phyloP scores from a whole-genome alignment of 73 alveolate genomes.

The Blepharisma japonicum region DNA sequence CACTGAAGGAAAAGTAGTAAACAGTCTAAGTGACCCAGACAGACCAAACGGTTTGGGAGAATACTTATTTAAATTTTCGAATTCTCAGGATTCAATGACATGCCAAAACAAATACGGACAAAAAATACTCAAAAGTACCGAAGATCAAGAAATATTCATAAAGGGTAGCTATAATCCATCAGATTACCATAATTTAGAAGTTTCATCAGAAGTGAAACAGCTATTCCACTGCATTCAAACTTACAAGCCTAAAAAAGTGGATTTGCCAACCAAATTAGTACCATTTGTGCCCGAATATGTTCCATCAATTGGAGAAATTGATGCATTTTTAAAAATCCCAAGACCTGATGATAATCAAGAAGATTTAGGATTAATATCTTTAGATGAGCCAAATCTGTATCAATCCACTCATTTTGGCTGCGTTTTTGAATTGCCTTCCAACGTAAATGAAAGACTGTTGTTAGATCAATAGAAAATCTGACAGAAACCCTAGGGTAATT shows the following conservation, averaged over 20 bases:
- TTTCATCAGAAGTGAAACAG: constrained; percentile 67
- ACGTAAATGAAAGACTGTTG: too few relatives aligned
- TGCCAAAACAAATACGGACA: too few relatives aligned
- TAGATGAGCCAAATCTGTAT: constrained; percentile 30
- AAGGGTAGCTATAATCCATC: constrained; percentile 77
- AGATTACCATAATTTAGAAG: constrained; percentile 75
- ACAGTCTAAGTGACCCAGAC: constrained; percentile 56
- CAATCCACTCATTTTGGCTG: neutral
- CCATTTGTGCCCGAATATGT: constrained; percentile 87
- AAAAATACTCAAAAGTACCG: too few relatives aligned
- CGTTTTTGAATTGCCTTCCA: neutral
- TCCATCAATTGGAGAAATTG: constrained; percentile 92
- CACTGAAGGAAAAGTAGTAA: constrained; percentile 51
- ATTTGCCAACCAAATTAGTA: constrained; percentile 79
- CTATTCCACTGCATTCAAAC: constrained; percentile 61
- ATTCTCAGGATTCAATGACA: too few relatives aligned
- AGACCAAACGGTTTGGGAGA: too few relatives aligned
- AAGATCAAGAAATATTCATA: too few relatives aligned
- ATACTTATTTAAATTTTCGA: constrained; percentile 33
- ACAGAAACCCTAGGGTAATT: constrained; percentile 88
- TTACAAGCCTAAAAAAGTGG: constrained; percentile 75
- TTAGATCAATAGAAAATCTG: constrained; percentile 79
- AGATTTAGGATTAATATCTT: constrained; percentile 68
- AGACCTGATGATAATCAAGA: constrained; percentile 84
- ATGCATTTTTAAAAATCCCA: constrained; percentile 81